These are phyloP conservation scores for Scleroderma bovista DNA, from an alignment of 768 basidiomycete genomes.

Conservation along the genomic window DNA sequence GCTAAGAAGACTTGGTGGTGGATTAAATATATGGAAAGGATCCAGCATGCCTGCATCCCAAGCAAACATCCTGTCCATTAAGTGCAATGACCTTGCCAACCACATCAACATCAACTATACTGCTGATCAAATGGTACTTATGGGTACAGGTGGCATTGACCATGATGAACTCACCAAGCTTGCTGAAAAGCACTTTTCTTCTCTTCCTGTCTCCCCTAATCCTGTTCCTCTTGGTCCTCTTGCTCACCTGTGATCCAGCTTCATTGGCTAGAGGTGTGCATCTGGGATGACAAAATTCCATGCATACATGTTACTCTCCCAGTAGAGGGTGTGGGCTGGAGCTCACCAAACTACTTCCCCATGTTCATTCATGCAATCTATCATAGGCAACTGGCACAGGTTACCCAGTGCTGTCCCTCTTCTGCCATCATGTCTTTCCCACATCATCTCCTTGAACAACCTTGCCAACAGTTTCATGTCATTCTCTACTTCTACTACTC, in stretches of 20 bases:
- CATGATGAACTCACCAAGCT: constrained; percentile 91
- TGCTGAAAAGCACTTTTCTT: constrained; percentile 89
- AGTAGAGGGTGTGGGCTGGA: constrained; percentile 97
- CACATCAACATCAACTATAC: constrained; percentile 99
- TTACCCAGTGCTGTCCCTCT: too few species aligned
- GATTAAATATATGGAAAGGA: too few species aligned
- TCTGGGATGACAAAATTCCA: constrained; percentile 86
- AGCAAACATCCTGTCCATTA: constrained; percentile 92
- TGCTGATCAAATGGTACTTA: constrained; percentile 97
- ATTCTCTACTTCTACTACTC: too few species aligned
- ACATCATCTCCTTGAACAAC: too few species aligned
- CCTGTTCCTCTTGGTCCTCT: constrained; percentile 85
- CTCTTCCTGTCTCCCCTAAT: constrained; percentile 79
- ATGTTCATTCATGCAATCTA: constrained; percentile 98
- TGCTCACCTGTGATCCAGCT: constrained; percentile 70
- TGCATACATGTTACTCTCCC: constrained; percentile 94
- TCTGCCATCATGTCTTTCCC: too few species aligned
- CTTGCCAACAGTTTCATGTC: too few species aligned
- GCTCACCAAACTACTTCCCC: constrained; percentile 97
- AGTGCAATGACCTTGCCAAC: constrained; percentile 75
- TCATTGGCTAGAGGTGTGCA: constrained; percentile 91
- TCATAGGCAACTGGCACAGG: constrained; percentile 99
- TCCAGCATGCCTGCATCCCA: too few species aligned
- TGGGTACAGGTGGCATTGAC: constrained; percentile 93
- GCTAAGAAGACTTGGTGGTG: too few species aligned